phyloP scores from a whole-genome alignment of 2,329 filamentous ascomycete species.

The Aspergillus sp. region DNA sequence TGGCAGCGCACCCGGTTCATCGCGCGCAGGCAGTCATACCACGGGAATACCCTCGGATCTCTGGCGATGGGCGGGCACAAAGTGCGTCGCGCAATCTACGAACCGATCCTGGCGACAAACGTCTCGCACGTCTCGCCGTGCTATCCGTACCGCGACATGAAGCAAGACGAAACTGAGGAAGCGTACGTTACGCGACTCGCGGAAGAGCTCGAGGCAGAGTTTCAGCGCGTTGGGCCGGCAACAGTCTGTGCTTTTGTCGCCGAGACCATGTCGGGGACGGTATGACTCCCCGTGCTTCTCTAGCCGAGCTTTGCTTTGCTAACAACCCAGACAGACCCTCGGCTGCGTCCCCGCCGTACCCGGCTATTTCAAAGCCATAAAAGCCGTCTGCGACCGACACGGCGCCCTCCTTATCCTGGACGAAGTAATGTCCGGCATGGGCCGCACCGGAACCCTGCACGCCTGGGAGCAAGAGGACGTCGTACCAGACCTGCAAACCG shows the following conservation, averaged over 20 bases:
- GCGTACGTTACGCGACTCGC: conserved; percentile 49
- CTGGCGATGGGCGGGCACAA: conserved; percentile 48
- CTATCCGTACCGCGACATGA: conserved; percentile 45
- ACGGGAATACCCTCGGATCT: conserved; percentile 56
- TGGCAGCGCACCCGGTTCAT: conserved; percentile 48
- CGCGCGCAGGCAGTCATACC: conserved; percentile 52
- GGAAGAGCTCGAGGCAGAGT: conserved; percentile 54
- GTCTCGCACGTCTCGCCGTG: conserved; percentile 31
- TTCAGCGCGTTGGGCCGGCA: conserved; percentile 51
- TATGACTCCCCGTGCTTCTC: conserved; percentile 27
- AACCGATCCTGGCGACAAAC: conserved; percentile 34
- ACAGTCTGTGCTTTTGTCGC: conserved; percentile 53
- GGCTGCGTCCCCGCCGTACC: conserved; percentile 57
- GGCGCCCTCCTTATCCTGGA: conserved; percentile 55
- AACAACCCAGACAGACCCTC: conserved; percentile 36
- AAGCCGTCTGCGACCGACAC: conserved; percentile 59
- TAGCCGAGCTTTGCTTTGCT: neutral
- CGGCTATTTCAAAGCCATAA: conserved; percentile 61
- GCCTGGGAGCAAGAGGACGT: conserved; percentile 61
- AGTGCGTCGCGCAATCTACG: conserved; percentile 39
- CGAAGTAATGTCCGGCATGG: conserved; percentile 62
- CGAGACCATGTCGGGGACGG: conserved; percentile 56
- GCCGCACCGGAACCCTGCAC: conserved; percentile 58
- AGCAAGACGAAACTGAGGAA: conserved; percentile 42
- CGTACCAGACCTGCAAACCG: conserved; percentile 59